phyloP scores from a whole-genome alignment of 176 grass and related monocot genomes.

The Oryza australiensis region DNA sequence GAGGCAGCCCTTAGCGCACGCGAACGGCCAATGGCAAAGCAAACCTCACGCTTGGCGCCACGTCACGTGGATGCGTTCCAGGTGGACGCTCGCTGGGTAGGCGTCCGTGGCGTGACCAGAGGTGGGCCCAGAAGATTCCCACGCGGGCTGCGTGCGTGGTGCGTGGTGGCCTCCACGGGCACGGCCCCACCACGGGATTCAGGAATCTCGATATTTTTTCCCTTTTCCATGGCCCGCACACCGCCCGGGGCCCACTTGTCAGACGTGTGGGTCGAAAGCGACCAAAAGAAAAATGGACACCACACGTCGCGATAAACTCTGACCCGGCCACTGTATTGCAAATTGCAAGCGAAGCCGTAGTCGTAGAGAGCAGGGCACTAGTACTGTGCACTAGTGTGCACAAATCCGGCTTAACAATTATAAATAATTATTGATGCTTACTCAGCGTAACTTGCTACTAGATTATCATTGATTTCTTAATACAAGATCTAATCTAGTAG shows the following conservation, averaged over 20 bases:
- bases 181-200: constrained; percentile 3
- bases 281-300: too few relatives aligned
- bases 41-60: neutral
- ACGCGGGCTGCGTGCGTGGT: neutral
- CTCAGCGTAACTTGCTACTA: too few relatives aligned
- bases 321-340: too few relatives aligned
- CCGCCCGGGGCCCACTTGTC: neutral
- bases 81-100: too few relatives aligned
- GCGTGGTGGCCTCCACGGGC: neutral
- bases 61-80: neutral
- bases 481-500: too few relatives aligned
- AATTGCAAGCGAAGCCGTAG: too few relatives aligned
- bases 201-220: constrained; percentile 20
- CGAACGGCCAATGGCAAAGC: neutral
- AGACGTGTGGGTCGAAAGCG: neutral
- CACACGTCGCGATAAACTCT: too few relatives aligned
- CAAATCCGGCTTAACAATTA: too few relatives aligned
- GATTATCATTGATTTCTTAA: too few relatives aligned
- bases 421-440: neutral
- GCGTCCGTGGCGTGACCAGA: neutral
- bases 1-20: neutral
- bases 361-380: too few relatives aligned
- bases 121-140: neutral
- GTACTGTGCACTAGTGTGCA: too few relatives aligned
- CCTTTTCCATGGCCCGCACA: neutral